Base-by-base conservation (phyloP, 352 stramenopile species). In the Pythium grandisporangium region DNA sequence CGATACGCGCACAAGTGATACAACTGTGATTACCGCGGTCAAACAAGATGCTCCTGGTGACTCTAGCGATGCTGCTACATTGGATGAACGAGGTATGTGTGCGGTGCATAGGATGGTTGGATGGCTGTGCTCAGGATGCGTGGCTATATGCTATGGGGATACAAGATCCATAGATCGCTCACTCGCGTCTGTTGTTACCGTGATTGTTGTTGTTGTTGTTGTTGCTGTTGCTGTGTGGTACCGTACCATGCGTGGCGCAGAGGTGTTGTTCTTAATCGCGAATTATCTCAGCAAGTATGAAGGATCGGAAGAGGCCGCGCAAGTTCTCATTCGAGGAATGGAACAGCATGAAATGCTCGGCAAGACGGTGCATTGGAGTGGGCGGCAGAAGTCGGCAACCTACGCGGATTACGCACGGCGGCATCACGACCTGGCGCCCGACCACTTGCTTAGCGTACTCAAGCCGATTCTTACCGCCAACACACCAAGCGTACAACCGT, bases 231-330 rank as follows among this genome's bases (percentile, higher is more conserved):
- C n/a, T n/a, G n/a, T n/a, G n/a, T n/a, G n/a, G n/a, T n/a, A n/a
- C n/a, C n/a, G n/a, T n/a, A n/a, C n/a, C 33, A 38, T 38, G 33
- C 11, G 13, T 11, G 13, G 13, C 33, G 13, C 30, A 62, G 81
- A 93, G 58, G 63, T 93, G 22, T 77, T 80, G 42, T 93, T 92
- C 58, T 59, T 93, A 39, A 86, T 93, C 47, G 81, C 81, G 1
- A 76, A 92, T 48, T 93, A 87, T 49, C 42, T 93, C 19, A 82
- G 82, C 51, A 80, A 79, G 24, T 65, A 56, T 1, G 77, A 70
- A 2, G 52, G 60, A 30, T 93, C 76, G 25, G 51, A 66, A 26
- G 71, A 72, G 25, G 74, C 81, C 3, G 81, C 81, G 1, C 63
- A 81, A 23, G 42, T 52, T 37, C 43, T 93, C 22, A 85, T 91